Conservation (phyloP, 352 stramenopile genomes). For the Phytophthora pseudosyringae region DNA sequence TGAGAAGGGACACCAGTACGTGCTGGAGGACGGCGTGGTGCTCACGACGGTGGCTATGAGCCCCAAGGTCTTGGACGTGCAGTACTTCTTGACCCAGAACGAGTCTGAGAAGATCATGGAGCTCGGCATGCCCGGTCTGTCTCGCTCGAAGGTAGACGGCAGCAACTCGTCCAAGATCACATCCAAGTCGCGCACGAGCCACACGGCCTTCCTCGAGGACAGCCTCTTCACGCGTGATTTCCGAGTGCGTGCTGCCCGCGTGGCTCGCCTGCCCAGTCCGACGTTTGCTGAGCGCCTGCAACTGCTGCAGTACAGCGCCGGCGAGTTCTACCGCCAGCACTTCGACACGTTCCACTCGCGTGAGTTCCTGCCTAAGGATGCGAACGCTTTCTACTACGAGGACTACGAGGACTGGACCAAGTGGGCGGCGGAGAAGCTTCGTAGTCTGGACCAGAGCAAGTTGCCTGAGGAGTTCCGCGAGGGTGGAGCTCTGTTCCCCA, state of each 20-base stretch:
- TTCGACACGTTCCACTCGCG: conserved; percentile 81
- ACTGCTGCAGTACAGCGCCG: conserved; percentile 73
- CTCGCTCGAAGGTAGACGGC: conserved; percentile 73
- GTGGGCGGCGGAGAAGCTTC: conserved; percentile 58
- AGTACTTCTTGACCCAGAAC: conserved; percentile 62
- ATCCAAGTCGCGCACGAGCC: conserved; percentile 70
- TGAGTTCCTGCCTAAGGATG: conserved; percentile 65
- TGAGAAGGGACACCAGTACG: conserved; percentile 68
- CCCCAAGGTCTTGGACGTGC: conserved; percentile 80
- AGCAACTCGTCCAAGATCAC: conserved; percentile 67
- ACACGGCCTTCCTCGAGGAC: conserved; percentile 79
- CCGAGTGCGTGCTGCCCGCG: conserved; percentile 54
- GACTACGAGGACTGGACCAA: conserved; percentile 69
- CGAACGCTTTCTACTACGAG: conserved; percentile 45
- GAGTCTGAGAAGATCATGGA: conserved; percentile 69
- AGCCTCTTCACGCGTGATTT: conserved; percentile 72
- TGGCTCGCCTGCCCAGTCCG: conserved; percentile 71
- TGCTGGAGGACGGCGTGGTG: conserved; percentile 66
- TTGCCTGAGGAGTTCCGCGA: conserved; percentile 62
- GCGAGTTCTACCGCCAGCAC: conserved; percentile 84
- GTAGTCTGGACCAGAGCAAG: conserved; percentile 39
- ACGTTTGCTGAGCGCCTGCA: conserved; percentile 74
- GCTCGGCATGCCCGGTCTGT: conserved; percentile 49
- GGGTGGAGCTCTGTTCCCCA: conserved; percentile 61
- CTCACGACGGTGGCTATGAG: conserved; percentile 70